Evolutionary conservation across 257 asterid species (phyloP).

Genomic region (Solanum pinnatisectum): DNA sequence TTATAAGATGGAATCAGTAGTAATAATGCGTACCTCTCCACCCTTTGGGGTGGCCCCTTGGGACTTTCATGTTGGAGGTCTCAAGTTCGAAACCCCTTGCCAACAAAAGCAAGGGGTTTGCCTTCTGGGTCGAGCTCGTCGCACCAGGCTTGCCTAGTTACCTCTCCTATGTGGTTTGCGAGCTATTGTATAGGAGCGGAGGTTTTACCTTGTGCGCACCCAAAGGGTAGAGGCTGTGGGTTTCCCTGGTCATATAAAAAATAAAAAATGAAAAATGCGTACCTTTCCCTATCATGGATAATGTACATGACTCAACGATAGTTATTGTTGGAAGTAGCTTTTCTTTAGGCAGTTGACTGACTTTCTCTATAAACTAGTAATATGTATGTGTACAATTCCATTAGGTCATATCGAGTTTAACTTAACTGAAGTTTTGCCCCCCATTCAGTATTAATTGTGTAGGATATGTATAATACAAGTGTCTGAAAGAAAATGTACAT

Average conservation of each 20-base stretch:
- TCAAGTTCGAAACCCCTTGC: too few species aligned
- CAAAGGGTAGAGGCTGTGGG: too few species aligned
- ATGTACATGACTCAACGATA: background rate
- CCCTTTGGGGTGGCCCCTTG: too few species aligned
- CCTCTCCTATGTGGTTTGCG: too few species aligned
- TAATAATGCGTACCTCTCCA: background rate
- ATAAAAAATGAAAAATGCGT: background rate
- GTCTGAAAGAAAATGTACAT: background rate
- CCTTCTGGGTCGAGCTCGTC: too few species aligned
- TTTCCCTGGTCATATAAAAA: too few species aligned
- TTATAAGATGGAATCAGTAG: background rate
- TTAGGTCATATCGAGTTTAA: background rate
- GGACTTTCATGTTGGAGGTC: too few species aligned
- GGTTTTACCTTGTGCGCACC: too few species aligned
- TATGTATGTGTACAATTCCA: background rate
- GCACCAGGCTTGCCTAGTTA: too few species aligned
- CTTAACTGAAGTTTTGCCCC: background rate
- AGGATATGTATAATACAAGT: background rate
- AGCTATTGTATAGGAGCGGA: too few species aligned
- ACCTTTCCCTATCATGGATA: background rate
- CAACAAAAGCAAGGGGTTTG: too few species aligned
- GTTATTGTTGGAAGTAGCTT: background rate
- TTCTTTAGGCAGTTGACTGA: background rate
- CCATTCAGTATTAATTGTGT: background rate
- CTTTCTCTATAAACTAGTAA: background rate